phyloP scores from a whole-genome alignment of 2,329 filamentous ascomycete species.

The Endoconidiophora polonica region DNA sequence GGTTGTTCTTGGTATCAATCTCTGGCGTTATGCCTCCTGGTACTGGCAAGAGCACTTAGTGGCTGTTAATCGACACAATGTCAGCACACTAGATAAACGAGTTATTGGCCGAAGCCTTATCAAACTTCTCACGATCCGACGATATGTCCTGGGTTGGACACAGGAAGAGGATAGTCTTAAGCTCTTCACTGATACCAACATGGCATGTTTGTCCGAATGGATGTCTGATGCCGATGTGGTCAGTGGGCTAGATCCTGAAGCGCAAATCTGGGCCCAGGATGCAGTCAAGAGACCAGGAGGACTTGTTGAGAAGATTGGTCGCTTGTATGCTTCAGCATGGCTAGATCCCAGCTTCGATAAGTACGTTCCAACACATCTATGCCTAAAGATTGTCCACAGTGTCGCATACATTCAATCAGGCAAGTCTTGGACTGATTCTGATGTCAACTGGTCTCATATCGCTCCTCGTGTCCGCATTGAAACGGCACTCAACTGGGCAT shows the following conservation, averaged over 20 bases:
- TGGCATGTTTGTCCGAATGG: conserved; percentile 22
- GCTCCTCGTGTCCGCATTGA: conserved; percentile 21
- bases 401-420: conserved; percentile 25
- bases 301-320: conserved; percentile 24
- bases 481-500: conserved; percentile 23
- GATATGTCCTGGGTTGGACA: conserved; percentile 25
- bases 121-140: conserved; percentile 23
- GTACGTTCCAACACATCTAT: conserved; percentile 26
- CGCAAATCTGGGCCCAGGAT: conserved; percentile 19
- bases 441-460: conserved; percentile 22
- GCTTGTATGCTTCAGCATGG: conserved; percentile 25
- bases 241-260: conserved; percentile 18
- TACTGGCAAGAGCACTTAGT: conserved; percentile 29
- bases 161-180: conserved; percentile 27
- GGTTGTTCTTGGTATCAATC: conserved; percentile 7
- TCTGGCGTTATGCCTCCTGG: conserved; percentile 25
- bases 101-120: conserved; percentile 21
- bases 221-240: conserved; percentile 21
- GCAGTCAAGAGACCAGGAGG: conserved; percentile 17
- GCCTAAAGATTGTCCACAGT: conserved; percentile 27
- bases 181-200: conserved; percentile 25
- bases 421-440: conserved; percentile 22
- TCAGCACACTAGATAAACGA: conserved; percentile 19
- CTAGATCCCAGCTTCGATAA: conserved; percentile 20
- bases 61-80: conserved; percentile 18